phyloP scores from a whole-genome alignment of 2,329 filamentous ascomycete species.

The Pyrenochaeta sp. region DNA sequence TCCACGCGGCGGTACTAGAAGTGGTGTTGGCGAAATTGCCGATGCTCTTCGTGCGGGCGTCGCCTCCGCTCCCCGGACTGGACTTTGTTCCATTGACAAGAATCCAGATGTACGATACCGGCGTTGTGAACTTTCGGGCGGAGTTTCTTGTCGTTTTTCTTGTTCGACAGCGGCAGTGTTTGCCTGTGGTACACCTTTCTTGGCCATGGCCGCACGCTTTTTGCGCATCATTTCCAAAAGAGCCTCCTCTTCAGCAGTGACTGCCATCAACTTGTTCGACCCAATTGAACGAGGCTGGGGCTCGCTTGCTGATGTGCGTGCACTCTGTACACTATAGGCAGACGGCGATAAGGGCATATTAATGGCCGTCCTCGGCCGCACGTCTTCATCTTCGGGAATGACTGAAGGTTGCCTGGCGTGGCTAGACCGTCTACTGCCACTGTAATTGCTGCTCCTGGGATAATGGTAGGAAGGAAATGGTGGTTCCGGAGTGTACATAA shows the following conservation, averaged over 20 bases:
- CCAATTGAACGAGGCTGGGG: slow-evolving; percentile 39
- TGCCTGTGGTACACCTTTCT: slow-evolving; percentile 49
- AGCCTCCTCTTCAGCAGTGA: slow-evolving; percentile 60
- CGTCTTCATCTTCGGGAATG: slow-evolving; percentile 45
- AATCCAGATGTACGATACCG: slow-evolving; percentile 37
- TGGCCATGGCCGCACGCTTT: slow-evolving; percentile 58
- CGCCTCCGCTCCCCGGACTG: slow-evolving; percentile 28
- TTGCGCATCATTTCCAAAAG: slow-evolving; percentile 60
- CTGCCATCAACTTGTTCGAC: slow-evolving; percentile 54
- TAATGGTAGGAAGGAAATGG: slow-evolving; percentile 28
- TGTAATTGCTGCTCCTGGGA: slow-evolving; percentile 25
- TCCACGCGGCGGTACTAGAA: slow-evolving; percentile 34
- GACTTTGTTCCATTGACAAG: slow-evolving; percentile 36
- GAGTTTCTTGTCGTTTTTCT: slow-evolving; percentile 29
- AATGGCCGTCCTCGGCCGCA: slow-evolving; percentile 40
- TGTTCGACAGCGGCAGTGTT: slow-evolving; percentile 41
- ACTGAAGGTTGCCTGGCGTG: slow-evolving; percentile 50
- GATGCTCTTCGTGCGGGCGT: slow-evolving; percentile 25
- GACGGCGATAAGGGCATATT: slow-evolving; percentile 36
- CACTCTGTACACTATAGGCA: slow-evolving; percentile 39
- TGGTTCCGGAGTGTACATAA: slow-evolving; percentile 49
- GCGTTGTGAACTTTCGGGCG: slow-evolving; percentile 19
- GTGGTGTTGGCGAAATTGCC: slow-evolving; percentile 29
- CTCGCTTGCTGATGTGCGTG: slow-evolving; percentile 45
- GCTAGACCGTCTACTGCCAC: slow-evolving; percentile 35